Conservation (phyloP, 345 rosid species). For the Zanthoxylum bungeanum region DNA sequence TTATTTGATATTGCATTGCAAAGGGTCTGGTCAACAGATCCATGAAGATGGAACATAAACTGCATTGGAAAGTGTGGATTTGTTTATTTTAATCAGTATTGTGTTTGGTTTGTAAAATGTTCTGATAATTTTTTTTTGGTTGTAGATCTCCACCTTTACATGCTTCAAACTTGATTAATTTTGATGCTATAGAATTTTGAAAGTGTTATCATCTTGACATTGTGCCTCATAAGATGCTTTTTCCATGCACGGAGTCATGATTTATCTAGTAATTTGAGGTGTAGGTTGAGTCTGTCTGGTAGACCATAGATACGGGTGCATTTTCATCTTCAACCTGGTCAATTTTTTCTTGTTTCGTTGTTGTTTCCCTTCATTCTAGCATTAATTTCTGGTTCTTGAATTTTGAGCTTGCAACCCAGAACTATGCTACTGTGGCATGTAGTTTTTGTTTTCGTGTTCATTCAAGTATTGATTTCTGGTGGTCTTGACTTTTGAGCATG, state of each 20-base stretch:
- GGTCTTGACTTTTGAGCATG: slow-evolving; percentile 1
- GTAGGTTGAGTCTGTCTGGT: not conserved
- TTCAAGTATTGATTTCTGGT: not conserved
- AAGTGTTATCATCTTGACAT: not conserved
- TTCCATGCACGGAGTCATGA: not conserved
- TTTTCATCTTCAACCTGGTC: not conserved
- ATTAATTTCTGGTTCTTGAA: not conserved
- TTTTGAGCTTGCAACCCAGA: not conserved
- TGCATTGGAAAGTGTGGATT: not conserved
- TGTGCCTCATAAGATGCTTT: not conserved
- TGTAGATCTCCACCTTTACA: not conserved
- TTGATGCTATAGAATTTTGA: not conserved
- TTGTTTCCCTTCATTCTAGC: not conserved
- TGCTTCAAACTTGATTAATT: not conserved
- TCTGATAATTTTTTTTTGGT: not conserved
- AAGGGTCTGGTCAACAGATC: not conserved
- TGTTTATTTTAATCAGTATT: not conserved
- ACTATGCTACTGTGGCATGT: not conserved
- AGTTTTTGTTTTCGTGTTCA: not conserved
- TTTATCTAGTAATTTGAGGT: not conserved
- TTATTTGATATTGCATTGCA: not conserved
- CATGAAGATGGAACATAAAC: not conserved
- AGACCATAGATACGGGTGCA: not conserved
- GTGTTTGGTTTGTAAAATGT: not conserved
- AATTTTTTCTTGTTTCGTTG: not conserved